Evolutionary conservation across 1,284 basidiomycete genomes (phyloP).

Genomic region (Ceratobasidium sp.): DNA sequence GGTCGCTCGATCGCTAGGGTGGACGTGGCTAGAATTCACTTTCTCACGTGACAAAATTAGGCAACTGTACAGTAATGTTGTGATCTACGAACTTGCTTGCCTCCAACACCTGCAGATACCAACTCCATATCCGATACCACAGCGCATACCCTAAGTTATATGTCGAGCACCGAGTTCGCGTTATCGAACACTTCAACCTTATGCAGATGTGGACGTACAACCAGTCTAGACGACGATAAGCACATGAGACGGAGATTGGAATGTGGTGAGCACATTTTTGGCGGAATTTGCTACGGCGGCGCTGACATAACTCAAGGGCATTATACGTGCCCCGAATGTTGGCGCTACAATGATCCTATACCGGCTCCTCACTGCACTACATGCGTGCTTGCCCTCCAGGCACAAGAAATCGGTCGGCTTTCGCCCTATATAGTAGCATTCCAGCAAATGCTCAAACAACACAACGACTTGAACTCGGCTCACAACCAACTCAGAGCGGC

Average conservation of each 20-base stretch:
- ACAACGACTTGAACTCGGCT: neutral
- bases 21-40: slow-evolving; percentile 15
- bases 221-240: neutral
- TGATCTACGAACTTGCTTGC: slow-evolving; percentile 4
- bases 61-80: neutral
- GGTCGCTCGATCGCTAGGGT: neutral
- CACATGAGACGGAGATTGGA: neutral
- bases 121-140: neutral
- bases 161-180: neutral
- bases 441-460: neutral
- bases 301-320: slow-evolving; percentile 8
- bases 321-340: slow-evolving; percentile 32
- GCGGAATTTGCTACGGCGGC: neutral
- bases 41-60: neutral
- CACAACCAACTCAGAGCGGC: neutral
- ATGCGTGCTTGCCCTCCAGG: neutral
- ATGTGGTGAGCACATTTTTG: slow-evolving; percentile 1
- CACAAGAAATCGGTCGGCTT: neutral
- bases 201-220: slow-evolving; percentile 33
- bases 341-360: neutral
- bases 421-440: neutral
- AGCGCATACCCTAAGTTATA: slow-evolving; percentile 1
- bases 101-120: slow-evolving; percentile 17
- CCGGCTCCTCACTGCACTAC: slow-evolving; percentile 10
- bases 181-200: neutral